A percentile compares a stretch with the other conserved stretches of the same genome.
These are phyloP conservation scores for Arthrobotrys sinensis DNA, from an alignment of 2,329 filamentous ascomycete genomes.

Conservation along the genomic window DNA sequence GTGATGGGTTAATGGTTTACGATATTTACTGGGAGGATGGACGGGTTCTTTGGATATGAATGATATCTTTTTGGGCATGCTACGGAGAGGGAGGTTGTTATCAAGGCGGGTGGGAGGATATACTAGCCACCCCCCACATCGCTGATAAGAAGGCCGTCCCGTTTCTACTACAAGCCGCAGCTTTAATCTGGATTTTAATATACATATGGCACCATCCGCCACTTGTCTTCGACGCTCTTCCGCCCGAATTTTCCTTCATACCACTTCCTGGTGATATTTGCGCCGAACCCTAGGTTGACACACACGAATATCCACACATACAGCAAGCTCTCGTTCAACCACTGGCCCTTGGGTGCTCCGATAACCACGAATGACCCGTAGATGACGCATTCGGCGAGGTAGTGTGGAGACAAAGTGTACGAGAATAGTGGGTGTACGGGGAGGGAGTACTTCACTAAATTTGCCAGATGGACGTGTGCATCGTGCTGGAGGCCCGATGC, in stretches of 20 bases:
- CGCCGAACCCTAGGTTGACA: constrained; percentile 86
- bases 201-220: constrained; percentile 41
- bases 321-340: constrained; percentile 81
- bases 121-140: constrained; percentile 4
- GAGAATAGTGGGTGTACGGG: constrained; percentile 81
- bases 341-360: constrained; percentile 77
- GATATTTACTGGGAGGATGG: background rate
- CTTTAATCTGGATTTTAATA: constrained; percentile 31
- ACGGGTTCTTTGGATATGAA: background rate
- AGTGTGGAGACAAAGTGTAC: constrained; percentile 86
- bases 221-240: constrained; percentile 71
- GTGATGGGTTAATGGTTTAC: background rate
- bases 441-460: constrained; percentile 85
- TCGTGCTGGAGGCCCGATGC: constrained; percentile 82
- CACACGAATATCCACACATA: constrained; percentile 80
- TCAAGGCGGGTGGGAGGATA: constrained; percentile 7
- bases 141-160: constrained; percentile 9
- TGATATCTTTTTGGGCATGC: background rate
- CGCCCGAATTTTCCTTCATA: constrained; percentile 82
- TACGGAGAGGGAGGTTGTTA: background rate
- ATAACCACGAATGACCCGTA: constrained; percentile 84
- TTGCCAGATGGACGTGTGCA: constrained; percentile 79
- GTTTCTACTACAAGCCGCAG: too few relatives aligned
- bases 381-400: constrained; percentile 87
- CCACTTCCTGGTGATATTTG: constrained; percentile 83